phyloP scores from a whole-genome alignment of 441 rosid genomes.

The Breynia disticha region DNA sequence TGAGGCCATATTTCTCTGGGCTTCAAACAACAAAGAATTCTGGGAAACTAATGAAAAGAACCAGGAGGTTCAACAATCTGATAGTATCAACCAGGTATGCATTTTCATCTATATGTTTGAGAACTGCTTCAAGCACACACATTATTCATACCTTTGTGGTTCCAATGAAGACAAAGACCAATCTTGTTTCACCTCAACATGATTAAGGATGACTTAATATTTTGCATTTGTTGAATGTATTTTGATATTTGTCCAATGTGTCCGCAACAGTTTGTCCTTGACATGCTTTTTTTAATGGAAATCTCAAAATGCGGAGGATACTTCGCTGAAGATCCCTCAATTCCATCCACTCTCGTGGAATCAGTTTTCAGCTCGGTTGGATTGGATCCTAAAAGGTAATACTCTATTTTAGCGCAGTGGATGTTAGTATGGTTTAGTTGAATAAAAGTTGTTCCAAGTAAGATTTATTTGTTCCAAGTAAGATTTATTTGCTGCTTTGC shows the following conservation, averaged over 20 bases:
- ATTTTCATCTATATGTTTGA: conserved; percentile 1
- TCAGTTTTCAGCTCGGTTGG: conserved; percentile 37
- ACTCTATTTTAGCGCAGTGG: conserved; percentile 2
- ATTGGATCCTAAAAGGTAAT: conserved; percentile 40
- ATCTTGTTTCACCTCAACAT: too few species aligned
- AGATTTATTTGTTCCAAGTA: neutral
- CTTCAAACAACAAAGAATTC: conserved; percentile 28
- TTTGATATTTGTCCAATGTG: conserved; percentile 13
- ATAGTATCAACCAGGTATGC: conserved; percentile 30
- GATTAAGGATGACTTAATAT: neutral
- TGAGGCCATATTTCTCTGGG: conserved; percentile 37
- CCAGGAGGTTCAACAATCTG: conserved; percentile 11
- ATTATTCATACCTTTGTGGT: too few species aligned
- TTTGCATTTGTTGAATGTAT: conserved; percentile 9
- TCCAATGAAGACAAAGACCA: too few species aligned
- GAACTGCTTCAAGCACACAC: neutral
- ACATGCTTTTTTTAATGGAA: conserved; percentile 39
- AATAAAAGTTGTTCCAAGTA: neutral
- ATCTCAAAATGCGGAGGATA: conserved; percentile 31
- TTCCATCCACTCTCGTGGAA: conserved; percentile 28
- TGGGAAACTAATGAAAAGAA: conserved; percentile 19
- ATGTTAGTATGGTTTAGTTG: too few species aligned
- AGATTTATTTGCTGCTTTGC: too few species aligned
- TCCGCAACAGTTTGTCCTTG: conserved; percentile 34
- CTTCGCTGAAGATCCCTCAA: conserved; percentile 31